Evolutionary conservation across 306 rosid species (phyloP), one percentile per base, ranked within the genome.

Genomic region (Prunus mongolica): DNA sequence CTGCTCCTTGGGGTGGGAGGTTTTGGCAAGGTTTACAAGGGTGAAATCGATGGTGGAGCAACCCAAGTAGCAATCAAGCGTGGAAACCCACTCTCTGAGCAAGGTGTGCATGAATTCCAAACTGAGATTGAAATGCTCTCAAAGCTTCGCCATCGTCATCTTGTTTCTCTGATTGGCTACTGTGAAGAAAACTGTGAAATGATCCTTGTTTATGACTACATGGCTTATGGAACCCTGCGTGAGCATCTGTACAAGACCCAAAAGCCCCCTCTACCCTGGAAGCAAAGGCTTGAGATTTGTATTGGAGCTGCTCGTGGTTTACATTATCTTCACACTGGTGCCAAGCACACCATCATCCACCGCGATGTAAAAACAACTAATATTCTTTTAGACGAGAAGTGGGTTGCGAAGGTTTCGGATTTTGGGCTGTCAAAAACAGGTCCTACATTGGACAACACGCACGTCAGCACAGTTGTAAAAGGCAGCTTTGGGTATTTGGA

Each of bases 101-200:
- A 96, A 78, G 99, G 99, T 8, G 97, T 96, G 30, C 97, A 96
- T n/a, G 99, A 96, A 67, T 96, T 96, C 79, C 99, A 91, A 69
- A 96, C 99, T 28, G 99, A 96, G 89, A 96, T 96, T 82, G 99
- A 96, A 81, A 96, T 96, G 99, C 99, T 96, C 45, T 96, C 99
- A 22, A 96, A 96, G 81, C 99, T 96, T 74, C 99, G 99, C 34
- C 99, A 96, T 67, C 92, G 99, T 69, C 99, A 96, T 84, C 99
- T 96, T 70, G 99, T 96, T 65, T 96, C 99, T 0, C 72, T 96
- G 78, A 96, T 96, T 55, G 99, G 99, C 67, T 96, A 91, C 73
- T 96, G 99, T 19, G 99, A 92, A 80, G 99, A 96, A 52, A 92
- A 96, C 88, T 83, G 87, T 47, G 99, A 96, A 83, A 96, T 95